These are phyloP conservation scores for Vaucheria bursata DNA, from an alignment of 352 stramenopile genomes.

Conservation along the genomic window DNA sequence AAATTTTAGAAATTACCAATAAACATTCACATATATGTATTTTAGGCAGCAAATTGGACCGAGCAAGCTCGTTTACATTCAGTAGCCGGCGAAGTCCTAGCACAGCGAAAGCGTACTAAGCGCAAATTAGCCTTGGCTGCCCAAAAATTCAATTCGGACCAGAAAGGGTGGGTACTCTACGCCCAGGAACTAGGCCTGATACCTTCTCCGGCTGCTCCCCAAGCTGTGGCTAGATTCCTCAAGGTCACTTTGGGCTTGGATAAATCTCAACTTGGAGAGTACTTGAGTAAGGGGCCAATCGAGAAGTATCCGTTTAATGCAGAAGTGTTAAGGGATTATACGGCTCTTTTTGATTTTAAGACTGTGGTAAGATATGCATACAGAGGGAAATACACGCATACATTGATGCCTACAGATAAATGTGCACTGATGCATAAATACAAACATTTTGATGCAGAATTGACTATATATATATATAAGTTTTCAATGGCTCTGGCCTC, in stretches of 20 bases:
- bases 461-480: no score
- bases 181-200: constrained; percentile 60
- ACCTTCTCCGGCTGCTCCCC: constrained; percentile 52
- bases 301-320: constrained; percentile 93
- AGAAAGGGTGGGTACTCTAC: constrained; percentile 66
- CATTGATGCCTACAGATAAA: no score
- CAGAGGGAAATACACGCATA: no score
- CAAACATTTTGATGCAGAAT: no score
- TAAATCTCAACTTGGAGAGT: constrained; percentile 89
- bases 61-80: constrained; percentile 58
- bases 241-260: constrained; percentile 79
- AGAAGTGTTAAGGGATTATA: constrained; percentile 61
- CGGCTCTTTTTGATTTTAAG: constrained; percentile 82
- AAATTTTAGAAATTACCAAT: no score
- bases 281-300: constrained; percentile 82
- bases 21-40: no score
- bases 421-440: no score
- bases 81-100: constrained; percentile 69
- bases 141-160: constrained; percentile 85
- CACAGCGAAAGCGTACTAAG: constrained; percentile 79
- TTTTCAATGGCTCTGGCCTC: no score
- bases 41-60: constrained; percentile 37
- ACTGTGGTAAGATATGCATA: background rate
- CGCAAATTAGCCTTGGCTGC: constrained; percentile 74
- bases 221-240: constrained; percentile 74